These are phyloP conservation scores for Solanum rostratum DNA, from an alignment of 257 asterid genomes.

Conservation along the genomic window DNA sequence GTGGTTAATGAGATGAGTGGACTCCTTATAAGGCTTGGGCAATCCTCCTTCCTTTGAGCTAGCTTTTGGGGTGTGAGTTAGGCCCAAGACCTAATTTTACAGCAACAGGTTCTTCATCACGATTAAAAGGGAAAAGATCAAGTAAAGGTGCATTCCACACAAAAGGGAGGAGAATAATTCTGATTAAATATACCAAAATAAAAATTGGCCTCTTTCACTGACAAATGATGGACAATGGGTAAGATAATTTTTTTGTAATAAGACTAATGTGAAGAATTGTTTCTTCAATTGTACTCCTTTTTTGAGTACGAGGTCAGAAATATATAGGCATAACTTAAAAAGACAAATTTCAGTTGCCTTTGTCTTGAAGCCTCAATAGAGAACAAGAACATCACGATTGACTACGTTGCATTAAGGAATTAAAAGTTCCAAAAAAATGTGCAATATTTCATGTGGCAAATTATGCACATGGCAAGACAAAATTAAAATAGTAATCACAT, in stretches of 20 bases:
- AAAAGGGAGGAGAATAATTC: background rate
- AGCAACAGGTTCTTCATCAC: background rate
- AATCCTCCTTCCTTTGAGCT: too few species aligned
- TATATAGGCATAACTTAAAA: background rate
- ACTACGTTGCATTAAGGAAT: background rate
- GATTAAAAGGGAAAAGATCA: background rate
- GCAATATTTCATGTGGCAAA: background rate
- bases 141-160: background rate
- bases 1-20: too few species aligned
- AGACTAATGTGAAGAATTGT: background rate
- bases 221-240: background rate
- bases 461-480: background rate
- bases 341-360: background rate
- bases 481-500: background rate
- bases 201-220: background rate
- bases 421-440: background rate
- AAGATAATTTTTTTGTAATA: background rate
- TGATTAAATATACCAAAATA: background rate
- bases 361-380: background rate
- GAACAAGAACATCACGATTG: background rate
- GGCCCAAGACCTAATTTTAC: too few species aligned
- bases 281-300: background rate
- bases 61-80: too few species aligned
- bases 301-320: background rate
- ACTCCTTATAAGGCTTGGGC: too few species aligned